Conservation (phyloP, 2,329 filamentous ascomycete species). For the Cryoendolithus antarcticus region DNA sequence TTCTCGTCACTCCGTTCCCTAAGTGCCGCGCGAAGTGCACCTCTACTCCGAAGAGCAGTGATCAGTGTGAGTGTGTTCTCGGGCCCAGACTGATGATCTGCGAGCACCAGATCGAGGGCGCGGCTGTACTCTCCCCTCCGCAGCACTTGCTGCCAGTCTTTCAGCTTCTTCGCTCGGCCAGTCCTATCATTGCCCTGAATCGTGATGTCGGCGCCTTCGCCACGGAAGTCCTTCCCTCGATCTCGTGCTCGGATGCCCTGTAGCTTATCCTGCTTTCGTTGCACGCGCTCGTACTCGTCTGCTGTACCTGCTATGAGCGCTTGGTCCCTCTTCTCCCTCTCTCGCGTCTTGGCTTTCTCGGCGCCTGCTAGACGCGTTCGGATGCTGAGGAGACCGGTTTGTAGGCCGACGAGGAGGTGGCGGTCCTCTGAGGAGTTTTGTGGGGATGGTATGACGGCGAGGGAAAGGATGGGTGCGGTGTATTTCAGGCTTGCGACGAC, state of each 20-base stretch:
- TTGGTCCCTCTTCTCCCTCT: constrained; percentile 74
- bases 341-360: constrained; percentile 62
- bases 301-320: constrained; percentile 66
- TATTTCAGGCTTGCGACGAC: constrained; percentile 94
- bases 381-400: constrained; percentile 81
- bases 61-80: constrained; percentile 58
- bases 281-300: constrained; percentile 62
- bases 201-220: constrained; percentile 76
- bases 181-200: constrained; percentile 62
- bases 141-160: constrained; percentile 70
- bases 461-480: constrained; percentile 74
- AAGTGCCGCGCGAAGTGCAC: constrained; percentile 69
- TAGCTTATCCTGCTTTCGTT: constrained; percentile 48
- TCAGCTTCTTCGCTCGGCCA: constrained; percentile 47
- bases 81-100: constrained; percentile 13
- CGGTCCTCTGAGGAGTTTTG: constrained; percentile 66
- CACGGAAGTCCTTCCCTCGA: constrained; percentile 65
- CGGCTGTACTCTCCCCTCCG: constrained; percentile 63
- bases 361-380: constrained; percentile 73
- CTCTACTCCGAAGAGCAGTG: constrained; percentile 74
- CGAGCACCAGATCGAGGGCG: constrained; percentile 68
- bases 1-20: constrained; percentile 67
- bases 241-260: constrained; percentile 48
- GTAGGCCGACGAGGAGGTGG: constrained; percentile 89
- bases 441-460: constrained; percentile 56